phyloP scores from a whole-genome alignment of 2,329 filamentous ascomycete species.

The Botrytis galanthina region DNA sequence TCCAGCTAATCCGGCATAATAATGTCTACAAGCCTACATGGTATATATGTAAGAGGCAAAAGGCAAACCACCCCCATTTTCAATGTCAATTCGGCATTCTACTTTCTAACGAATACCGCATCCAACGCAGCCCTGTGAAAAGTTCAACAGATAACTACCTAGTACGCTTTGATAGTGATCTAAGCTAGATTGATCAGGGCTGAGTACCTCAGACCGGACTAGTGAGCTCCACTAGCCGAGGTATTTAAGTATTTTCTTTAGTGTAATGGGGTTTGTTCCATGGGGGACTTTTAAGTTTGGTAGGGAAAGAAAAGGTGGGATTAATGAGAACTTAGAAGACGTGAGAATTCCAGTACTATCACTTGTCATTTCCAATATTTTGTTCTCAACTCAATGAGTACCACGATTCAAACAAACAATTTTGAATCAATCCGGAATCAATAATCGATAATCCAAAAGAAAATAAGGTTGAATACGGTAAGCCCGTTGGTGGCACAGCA shows the following conservation, averaged over 20 bases:
- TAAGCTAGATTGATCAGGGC: slow-evolving; percentile 14
- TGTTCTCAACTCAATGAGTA: not conserved
- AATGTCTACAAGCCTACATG: not conserved
- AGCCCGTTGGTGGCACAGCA: slow-evolving; percentile 10
- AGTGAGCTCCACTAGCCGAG: not conserved
- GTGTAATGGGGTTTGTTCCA: not conserved
- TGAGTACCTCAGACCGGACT: not conserved
- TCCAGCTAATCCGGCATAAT: not conserved
- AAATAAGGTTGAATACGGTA: slow-evolving; percentile 6
- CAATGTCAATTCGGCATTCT: not conserved
- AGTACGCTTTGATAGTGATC: not conserved
- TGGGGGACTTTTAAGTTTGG: not conserved
- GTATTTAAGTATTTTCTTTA: not conserved
- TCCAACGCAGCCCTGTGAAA: slow-evolving; percentile 2
- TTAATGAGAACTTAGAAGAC: not conserved
- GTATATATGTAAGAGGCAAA: not conserved
- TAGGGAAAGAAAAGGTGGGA: not conserved
- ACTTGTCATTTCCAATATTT: not conserved
- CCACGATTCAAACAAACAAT: not conserved
- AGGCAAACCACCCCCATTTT: not conserved
- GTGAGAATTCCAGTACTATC: slow-evolving; percentile 1
- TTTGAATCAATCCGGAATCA: not conserved
- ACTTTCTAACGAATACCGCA: not conserved
- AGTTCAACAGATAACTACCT: not conserved
- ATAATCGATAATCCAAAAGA: not conserved